Evolutionary conservation across 1,284 basidiomycete genomes (phyloP), one percentile per base, ranked within the genome.

Genomic region (Ustilago tritici): DNA sequence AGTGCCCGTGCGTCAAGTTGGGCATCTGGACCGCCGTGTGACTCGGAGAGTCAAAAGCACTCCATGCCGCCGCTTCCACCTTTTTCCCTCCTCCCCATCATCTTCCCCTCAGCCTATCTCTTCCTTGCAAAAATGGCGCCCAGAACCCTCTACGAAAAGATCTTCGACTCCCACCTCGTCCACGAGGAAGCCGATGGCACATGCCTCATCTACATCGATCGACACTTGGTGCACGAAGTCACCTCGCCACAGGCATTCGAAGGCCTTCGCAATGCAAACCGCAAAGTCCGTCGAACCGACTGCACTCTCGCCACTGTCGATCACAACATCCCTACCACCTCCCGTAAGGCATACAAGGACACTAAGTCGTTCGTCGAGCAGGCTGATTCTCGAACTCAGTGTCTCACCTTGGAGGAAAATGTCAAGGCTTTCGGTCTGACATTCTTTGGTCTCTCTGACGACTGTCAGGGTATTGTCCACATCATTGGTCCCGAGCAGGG

Each of bases 251-350:
- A 85, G 62, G 82, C 84, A 7, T 85, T 85, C 56, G 84, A 85
- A 63, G 84, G 84, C 50, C 78, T 85, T 14, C 79, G 83, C 56
- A 76, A 80, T 59, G 81, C 83, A 38, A 65, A 70, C 49, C 77
- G 84, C 15, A 63, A 60, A 23, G 84, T 85, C 35, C 83, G 84
- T 49, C 67, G 84, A 28, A 74, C 80, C 31, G 84, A 85, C 71
- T 85, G 82, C 79, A 85, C 83, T 19, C 80, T 85, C 41, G 84
- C 83, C 56, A 85, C 84, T 41, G 82, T 85, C 35, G 84, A 85
- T 65, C 84, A 85, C 82, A 84, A 84, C 68, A 84, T 85, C 62
- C 84, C 84, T 40, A 85, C 84, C n/a, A 73, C 74, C 60, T 75
- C 70, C 36, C 82, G 84, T 60, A 82, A 83, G 54, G 47, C 73